Evolutionary conservation across 495 filamentous ascomycete genomes (phyloP), one percentile per base, ranked within the genome.

Genomic region (Umbilicaria muhlenbergii): DNA sequence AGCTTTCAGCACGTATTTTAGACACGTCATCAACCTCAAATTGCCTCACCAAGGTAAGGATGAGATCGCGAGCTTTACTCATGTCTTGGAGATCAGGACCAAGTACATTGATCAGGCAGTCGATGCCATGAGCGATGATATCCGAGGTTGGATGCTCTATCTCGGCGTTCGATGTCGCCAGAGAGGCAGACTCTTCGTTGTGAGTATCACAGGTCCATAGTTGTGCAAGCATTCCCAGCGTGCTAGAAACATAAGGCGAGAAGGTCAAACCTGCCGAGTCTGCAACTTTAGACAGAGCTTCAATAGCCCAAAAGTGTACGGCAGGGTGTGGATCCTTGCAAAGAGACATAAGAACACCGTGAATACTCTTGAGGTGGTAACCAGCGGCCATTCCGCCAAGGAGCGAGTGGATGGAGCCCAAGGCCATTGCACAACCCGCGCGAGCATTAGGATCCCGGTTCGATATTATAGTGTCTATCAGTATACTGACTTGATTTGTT

Each of bases 311-410:
- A 58, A 83, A 92, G 58, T 99, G 91, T 1, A 99, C 91, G 0
- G 80, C 81, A 0, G 91, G 89, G 49, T 95, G 89, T n/a, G 91
- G 84, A 55, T 99, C 91, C 51, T 83, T 92, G 60, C 86, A 85
- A 6, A 99, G 65, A 16, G 89, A 95, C 83, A 95, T 89, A 16
- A 99, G 61, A 32, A 99, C 86, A 14, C 86, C 83, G 32, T 93
- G 75, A 40, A 99, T 95, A 7, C 85, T 93, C 63, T 95, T 96
- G 12, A 99, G 66, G 58, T 99, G 91, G 52, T 86, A 82, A n/a
- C 87, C 86, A 41, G 91, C 91, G 44, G 92, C 92, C 88, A 99
- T 96, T 49, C 91, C 91, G 43, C 91, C 91, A 28, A 96, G 83
- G 57, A 94, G 85, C 2, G 86, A 78, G 59, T 96, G 91, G 36